Evolutionary conservation across 257 asterid species (phyloP), one percentile per base, ranked within the genome.

Genomic region (Solanum arcanum): DNA sequence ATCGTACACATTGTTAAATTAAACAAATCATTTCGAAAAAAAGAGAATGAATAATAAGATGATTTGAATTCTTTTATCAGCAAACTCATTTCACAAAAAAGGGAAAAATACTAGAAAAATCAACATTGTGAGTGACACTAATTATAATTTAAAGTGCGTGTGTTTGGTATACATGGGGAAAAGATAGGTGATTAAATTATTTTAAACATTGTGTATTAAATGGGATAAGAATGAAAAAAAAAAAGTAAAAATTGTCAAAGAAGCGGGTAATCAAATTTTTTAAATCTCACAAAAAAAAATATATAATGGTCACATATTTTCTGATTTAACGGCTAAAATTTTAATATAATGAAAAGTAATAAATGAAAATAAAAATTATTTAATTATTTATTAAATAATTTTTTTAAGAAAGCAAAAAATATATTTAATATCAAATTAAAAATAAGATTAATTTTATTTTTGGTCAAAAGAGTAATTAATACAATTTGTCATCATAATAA

Each of bases 1-100:
- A 88, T 91, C 73, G 80, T 84, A 78, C 89, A 59, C 75, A 64
- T 91, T 91, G 66, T 68, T 81, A 56, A 83, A 27, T 76, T 84
- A 84, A 39, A 44, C 15, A 25, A 47, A 44, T 12, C 25, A 41
- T n/a, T 47, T 6, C 20, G 37, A 83, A 11, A 41, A 31, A 31
- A 31, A 31, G 0, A 4, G 35, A 31, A 31, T 31, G 35, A 31
- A 31, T 3, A 31, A 31, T 31, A 3, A 3, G 35, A 31, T 31
- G 35, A 31, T 31, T 31, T 1, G 37, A 35, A 35, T 35, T 35
- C 37, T 35, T 35, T 35, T 35, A 5, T 35, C 7, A 35, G 7
- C 0, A 18, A 75, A 47, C 33, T 13, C 56, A 18, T 23, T 27
- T 49, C 10, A 16, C 35, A 10, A 9, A 75, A 75, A 41, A 10